Evolutionary conservation across 2,329 filamentous ascomycete genomes (phyloP), one percentile per base, ranked within the genome.

Genomic region (Cadophora malorum): DNA sequence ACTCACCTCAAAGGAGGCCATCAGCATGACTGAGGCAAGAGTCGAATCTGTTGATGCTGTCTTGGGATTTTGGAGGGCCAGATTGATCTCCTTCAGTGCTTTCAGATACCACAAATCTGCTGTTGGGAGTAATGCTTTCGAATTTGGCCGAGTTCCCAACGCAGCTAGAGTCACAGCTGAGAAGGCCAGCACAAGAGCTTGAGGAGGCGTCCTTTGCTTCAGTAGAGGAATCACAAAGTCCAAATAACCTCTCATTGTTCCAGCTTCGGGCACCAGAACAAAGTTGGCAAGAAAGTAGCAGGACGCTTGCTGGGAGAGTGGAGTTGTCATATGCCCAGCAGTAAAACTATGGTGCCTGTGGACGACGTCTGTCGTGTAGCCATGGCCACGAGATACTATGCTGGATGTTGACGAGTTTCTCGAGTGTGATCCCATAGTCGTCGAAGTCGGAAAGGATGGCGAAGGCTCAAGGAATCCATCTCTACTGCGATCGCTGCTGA

Each of bases 251-350:
- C 84, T 78, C 6, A 82, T 82, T 53, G 79, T 81, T 19, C 83
- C 84, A 35, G 83, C 80, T n/a, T 79, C 78, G 28, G 87, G 85
- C 8, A 87, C 72, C 33, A 89, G 79, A 58, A 90, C 82, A 74
- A 86, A 90, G 74, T 89, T 88, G 67, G 86, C 81, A 14, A 88
- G 77, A 72, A 89, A 90, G 72, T 87, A 84, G 70, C 85, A 88
- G 10, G 81, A 80, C 0, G 86, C 87, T 70, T 84, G 82, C 67
- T 87, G 82, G 25, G 87, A 83, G 1, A 85, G 72, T 4, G 86
- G 81, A 9, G 85, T 73, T 64, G 80, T 79, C 28, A 86, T 77
- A 25, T 76, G 75, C 3, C 79, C 76, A 2, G 78, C 70, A 64
- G 83, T 74, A 23, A 66, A 55, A 55, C 25, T 60, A 19, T 53